phyloP scores from a whole-genome alignment of 805 yeast genomes.

The Cyberlindnera xishuangbannaensis region DNA sequence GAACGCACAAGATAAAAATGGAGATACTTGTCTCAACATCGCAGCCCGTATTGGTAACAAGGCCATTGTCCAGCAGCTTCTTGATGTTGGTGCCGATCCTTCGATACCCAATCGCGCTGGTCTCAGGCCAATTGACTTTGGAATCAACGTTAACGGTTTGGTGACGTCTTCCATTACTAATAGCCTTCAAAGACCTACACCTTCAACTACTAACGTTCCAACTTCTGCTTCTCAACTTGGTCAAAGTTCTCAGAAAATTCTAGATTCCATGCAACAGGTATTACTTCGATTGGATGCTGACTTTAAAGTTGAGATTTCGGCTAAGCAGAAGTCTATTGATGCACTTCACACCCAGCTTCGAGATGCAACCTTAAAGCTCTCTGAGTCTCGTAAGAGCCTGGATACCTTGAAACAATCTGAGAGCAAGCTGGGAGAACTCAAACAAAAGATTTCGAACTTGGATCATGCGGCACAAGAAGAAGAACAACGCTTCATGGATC shows the following conservation, averaged over 20 bases:
- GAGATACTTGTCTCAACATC: conserved; percentile 91
- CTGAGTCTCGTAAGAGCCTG: conserved; percentile 40
- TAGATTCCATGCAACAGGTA: conserved; percentile 46
- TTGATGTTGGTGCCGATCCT: conserved; percentile 87
- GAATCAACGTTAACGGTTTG: conserved; percentile 44
- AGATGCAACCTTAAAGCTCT: conserved; percentile 47
- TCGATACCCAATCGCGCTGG: conserved; percentile 79
- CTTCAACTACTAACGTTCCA: background rate
- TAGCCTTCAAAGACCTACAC: background rate
- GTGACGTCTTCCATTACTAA: conserved; percentile 2
- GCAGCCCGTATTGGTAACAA: conserved; percentile 86
- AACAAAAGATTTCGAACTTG: conserved; percentile 51
- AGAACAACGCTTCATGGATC: conserved; percentile 45
- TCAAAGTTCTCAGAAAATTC: conserved; percentile 32
- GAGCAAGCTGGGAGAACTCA: conserved; percentile 39
- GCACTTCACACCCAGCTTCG: conserved; percentile 50
- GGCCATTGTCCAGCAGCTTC: conserved; percentile 69
- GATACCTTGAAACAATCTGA: conserved; percentile 48
- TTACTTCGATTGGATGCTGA: conserved; percentile 49
- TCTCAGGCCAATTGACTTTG: conserved; percentile 80
- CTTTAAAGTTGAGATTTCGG: conserved; percentile 50
- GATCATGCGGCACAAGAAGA: conserved; percentile 62
- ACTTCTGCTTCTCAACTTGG: conserved; percentile 3
- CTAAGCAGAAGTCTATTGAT: conserved; percentile 47
- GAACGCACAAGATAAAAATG: conserved; percentile 87